A percentile compares a stretch with the other conserved stretches of the same genome.
Evolutionary conservation across 331 rosid genomes (phyloP).

Genomic region (Quercus lobata): DNA sequence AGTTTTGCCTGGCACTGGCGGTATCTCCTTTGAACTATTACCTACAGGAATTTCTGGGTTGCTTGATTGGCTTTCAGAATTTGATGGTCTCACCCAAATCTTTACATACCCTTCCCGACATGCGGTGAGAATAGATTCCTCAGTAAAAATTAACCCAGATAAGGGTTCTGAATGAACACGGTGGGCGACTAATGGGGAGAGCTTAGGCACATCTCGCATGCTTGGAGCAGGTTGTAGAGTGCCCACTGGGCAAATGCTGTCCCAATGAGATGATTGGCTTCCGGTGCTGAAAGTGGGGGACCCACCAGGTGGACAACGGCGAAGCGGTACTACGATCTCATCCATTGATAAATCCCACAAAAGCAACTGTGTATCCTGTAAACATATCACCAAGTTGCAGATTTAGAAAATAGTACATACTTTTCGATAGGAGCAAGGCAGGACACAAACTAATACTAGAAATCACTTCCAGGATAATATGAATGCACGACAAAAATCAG

Average conservation of each 20-base stretch:
- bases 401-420: neutral
- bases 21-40: slow-evolving; percentile 61
- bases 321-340: slow-evolving; percentile 92
- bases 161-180: slow-evolving; percentile 90
- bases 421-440: neutral
- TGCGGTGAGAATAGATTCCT: slow-evolving; percentile 81
- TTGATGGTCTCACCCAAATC: slow-evolving; percentile 79
- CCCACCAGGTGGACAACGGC: slow-evolving; percentile 81
- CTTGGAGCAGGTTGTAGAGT: slow-evolving; percentile 94
- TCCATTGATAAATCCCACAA: slow-evolving; percentile 97
- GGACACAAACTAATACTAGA: neutral
- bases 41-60: slow-evolving; percentile 45
- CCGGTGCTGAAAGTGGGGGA: slow-evolving; percentile 92
- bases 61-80: slow-evolving; percentile 53
- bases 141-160: slow-evolving; percentile 79
- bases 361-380: slow-evolving; percentile 91
- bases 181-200: slow-evolving; percentile 84
- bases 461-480: neutral
- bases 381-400: neutral
- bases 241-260: slow-evolving; percentile 66
- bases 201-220: slow-evolving; percentile 87
- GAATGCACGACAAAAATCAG: neutral
- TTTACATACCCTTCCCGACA: slow-evolving; percentile 94
- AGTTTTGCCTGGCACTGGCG: slow-evolving; percentile 44
- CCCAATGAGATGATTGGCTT: slow-evolving; percentile 97